These are phyloP conservation scores for Hypholoma sublateritium DNA, from an alignment of 768 basidiomycete species.

Conservation along the genomic window DNA sequence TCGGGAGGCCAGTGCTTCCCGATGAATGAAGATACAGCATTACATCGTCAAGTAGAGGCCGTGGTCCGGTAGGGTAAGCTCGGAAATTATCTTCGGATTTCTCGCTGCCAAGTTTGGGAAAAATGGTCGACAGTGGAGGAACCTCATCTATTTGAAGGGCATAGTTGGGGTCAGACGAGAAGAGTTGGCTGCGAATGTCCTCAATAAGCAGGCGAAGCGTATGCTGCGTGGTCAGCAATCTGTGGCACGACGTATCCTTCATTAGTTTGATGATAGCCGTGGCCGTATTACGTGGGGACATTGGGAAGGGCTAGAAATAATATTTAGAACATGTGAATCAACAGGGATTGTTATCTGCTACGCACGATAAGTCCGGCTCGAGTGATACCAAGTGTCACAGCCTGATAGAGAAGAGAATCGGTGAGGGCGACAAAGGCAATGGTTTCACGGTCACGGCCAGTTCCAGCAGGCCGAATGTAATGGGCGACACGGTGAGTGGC, in stretches of 20 bases:
- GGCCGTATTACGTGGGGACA: constrained; percentile 37
- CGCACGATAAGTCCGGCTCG: constrained; percentile 35
- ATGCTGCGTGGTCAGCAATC: constrained; percentile 32
- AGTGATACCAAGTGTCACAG: constrained; percentile 36
- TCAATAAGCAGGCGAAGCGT: constrained; percentile 28
- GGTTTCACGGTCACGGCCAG: constrained; percentile 25
- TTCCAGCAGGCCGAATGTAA: constrained; percentile 27
- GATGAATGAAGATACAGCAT: constrained; percentile 47
- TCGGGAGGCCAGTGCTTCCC: constrained; percentile 48
- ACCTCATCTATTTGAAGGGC: constrained; percentile 29
- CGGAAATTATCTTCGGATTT: constrained; percentile 23
- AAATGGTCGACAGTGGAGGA: constrained; percentile 29
- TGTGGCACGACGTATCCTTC: constrained; percentile 33
- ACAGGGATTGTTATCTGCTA: background rate
- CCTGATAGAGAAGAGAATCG: constrained; percentile 39
- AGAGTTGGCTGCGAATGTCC: constrained; percentile 22
- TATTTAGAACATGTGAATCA: background rate
- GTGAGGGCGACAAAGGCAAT: constrained; percentile 36
- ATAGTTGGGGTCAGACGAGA: constrained; percentile 13
- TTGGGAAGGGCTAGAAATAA: constrained; percentile 36
- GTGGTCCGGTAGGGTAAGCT: constrained; percentile 20
- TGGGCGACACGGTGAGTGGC: constrained; percentile 44
- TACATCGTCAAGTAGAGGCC: constrained; percentile 16
- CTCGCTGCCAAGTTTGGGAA: constrained; percentile 39
- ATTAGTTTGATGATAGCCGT: constrained; percentile 35